Evolutionary conservation across 169 alveolate genomes (phyloP), one percentile per base, ranked within the genome.

Genomic region (Plasmodium berghei): DNA sequence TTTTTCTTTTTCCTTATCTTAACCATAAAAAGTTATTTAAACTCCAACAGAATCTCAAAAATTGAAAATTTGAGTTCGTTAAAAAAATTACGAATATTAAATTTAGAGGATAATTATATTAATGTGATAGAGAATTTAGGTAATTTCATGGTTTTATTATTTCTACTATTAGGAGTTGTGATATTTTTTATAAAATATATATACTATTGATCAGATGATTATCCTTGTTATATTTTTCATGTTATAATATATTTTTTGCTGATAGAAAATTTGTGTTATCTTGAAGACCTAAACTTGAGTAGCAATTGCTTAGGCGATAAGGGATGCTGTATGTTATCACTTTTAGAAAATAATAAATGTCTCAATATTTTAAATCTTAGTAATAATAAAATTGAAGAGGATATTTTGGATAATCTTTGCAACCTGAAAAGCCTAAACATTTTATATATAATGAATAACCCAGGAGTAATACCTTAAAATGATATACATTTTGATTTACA

Each of bases 281-380:
- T 85, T 54, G 91, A 85, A 73, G 91, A 85, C 42, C 59, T 85
- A 71, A 85, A 85, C 16, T 9, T 85, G 16, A 70, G 75, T 48
- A 71, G 69, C 55, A 85, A 85, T 55, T 59, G 87, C 24, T 45
- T 85, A 42, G 91, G 91, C 10, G 71, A 86, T 70, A 85, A 85
- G 48, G 72, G 66, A 12, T 70, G 66, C 2, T 18, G 75, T 12
- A 70, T 70, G 28, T 14, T 69, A 59, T 54, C 46, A 9, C 54
- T 56, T 34, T 71, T 85, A 63, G 52, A 54, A 49, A 59, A 59
- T 9, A 70, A 71, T 48, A 64, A 85, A 54, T 61, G 64, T 10
- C 42, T 85, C 1, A 18, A 48, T 6, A 85, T 85, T 70, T 85
- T 85, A 55, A 69, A 85, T 24, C 16, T 85, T 56, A 61, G 73